Conservation (phyloP, 2,329 filamentous ascomycete species). For the Neocucurbitaria cava region DNA sequence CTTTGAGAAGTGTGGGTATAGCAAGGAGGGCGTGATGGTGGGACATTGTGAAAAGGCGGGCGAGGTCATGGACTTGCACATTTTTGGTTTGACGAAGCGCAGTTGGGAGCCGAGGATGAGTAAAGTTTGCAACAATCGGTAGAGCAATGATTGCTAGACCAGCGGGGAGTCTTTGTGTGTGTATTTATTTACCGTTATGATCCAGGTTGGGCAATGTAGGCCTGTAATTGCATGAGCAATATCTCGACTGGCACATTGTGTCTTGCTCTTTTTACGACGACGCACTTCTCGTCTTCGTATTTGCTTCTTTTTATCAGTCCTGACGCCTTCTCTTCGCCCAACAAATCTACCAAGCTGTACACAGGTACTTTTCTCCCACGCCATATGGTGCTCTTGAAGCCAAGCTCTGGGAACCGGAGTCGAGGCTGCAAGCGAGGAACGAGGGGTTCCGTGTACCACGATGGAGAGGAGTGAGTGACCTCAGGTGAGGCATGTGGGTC, state of each 20-base stretch:
- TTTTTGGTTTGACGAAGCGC: conserved; percentile 45
- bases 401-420: conserved; percentile 36
- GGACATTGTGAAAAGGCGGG: conserved; percentile 47
- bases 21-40: conserved; percentile 45
- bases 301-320: conserved; percentile 31
- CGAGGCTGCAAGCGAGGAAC: conserved; percentile 37
- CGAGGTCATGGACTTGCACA: conserved; percentile 35
- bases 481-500: conserved; percentile 34
- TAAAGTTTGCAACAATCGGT: conserved; percentile 1
- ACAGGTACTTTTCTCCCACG: conserved; percentile 39
- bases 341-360: conserved; percentile 44
- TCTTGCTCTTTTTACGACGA: conserved; percentile 36
- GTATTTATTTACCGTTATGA: conserved; percentile 11
- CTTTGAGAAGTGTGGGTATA: conserved; percentile 50
- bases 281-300: conserved; percentile 30
- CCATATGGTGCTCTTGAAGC: conserved; percentile 40
- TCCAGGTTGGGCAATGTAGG: conserved; percentile 35
- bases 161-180: background rate
- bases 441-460: conserved; percentile 37
- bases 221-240: conserved; percentile 41
- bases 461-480: conserved; percentile 32
- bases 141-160: too few species aligned
- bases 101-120: conserved; percentile 33
- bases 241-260: conserved; percentile 40
- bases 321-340: conserved; percentile 37